Base-by-base conservation (phyloP, 768 basidiomycete genomes). In the Hemileccinum impolitum region DNA sequence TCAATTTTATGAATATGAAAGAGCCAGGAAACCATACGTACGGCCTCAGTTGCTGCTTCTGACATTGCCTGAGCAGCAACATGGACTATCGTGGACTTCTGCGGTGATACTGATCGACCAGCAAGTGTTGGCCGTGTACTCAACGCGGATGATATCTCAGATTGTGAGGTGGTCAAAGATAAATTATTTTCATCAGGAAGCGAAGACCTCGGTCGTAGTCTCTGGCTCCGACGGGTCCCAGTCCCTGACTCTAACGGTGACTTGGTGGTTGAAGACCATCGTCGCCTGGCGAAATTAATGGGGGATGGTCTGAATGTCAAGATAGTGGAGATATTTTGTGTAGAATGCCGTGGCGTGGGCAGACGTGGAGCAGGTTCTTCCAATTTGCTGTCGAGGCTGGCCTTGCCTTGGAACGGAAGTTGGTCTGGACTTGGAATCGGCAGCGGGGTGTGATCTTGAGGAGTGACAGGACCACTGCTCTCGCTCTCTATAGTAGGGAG, bases 221-320 rank as follows among this genome's bases (percentile, higher is more conserved):
- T 62, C 45, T 68, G 67, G 53, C 68, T 68, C 37, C 66, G 68
- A 38, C 66, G 69, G 23, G 63, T 66, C 43, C 60, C 64, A 8
- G 56, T 55, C 51, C 68, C 71, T 50, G 66, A 63, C 36, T 66
- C 67, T 47, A 67, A 52, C 31, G 65, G 64, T 40, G 71, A 70
- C 56, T 66, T 67, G 31, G 70, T 60, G 18, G 65, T 58, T 36
- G 74, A 75, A 52, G 70, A 75, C 83, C 83, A 84, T 50, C 82
- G 77, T 45, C 79, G 77, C 56, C 75, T 77, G 8, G 83, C 82
- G 61, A 80, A 83, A 55, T 75, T 75, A 63, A 77, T 74, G n/a
- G 83, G 83, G 32, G 81, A 79, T 14, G 84, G 84, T 43, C 80
- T 81, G 63, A 74, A 78, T 19, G 75, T 77, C 57, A 82, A 58